Evolutionary conservation across 441 rosid genomes (phyloP).

Genomic region (Isatis lusitanica): DNA sequence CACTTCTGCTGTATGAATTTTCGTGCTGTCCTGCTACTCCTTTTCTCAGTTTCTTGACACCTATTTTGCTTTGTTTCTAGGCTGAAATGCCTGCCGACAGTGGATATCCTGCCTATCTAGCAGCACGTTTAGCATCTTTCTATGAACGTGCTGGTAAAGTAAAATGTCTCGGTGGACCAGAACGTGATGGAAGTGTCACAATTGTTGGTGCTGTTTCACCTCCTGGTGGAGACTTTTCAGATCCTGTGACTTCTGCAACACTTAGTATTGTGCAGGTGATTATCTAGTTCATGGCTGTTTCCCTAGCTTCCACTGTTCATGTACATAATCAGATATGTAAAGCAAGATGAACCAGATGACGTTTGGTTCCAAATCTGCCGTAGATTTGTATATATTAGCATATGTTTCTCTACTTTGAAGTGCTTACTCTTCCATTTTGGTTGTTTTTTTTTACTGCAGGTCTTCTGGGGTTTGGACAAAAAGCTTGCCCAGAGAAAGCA

Average conservation of each 20-base stretch:
- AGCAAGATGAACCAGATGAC: conserved; percentile 4
- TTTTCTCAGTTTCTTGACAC: conserved; percentile 16
- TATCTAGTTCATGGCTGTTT: conserved; percentile 3
- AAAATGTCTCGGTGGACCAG: conserved; percentile 97
- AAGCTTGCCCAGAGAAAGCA: conserved; percentile 99
- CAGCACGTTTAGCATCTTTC: conserved; percentile 97
- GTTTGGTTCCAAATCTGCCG: conserved; percentile 4
- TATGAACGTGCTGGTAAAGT: conserved; percentile 99
- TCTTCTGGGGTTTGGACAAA: conserved; percentile 99
- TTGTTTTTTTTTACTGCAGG: conserved; percentile 43
- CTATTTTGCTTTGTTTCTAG: conserved; percentile 46
- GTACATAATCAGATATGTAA: background rate
- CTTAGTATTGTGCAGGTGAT: conserved; percentile 97
- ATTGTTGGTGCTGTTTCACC: conserved; percentile 99
- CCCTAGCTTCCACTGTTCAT: background rate
- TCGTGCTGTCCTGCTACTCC: background rate
- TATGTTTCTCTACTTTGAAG: background rate
- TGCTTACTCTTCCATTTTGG: conserved; percentile 18
- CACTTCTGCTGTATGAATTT: background rate
- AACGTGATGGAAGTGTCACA: conserved; percentile 97
- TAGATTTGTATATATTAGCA: background rate
- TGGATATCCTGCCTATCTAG: conserved; percentile 99
- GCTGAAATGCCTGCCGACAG: conserved; percentile 99
- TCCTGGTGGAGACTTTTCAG: conserved; percentile 99
- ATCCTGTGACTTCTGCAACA: conserved; percentile 98